Evolutionary conservation across 2,329 filamentous ascomycete genomes (phyloP).

Genomic region (Aspergillus piperis): DNA sequence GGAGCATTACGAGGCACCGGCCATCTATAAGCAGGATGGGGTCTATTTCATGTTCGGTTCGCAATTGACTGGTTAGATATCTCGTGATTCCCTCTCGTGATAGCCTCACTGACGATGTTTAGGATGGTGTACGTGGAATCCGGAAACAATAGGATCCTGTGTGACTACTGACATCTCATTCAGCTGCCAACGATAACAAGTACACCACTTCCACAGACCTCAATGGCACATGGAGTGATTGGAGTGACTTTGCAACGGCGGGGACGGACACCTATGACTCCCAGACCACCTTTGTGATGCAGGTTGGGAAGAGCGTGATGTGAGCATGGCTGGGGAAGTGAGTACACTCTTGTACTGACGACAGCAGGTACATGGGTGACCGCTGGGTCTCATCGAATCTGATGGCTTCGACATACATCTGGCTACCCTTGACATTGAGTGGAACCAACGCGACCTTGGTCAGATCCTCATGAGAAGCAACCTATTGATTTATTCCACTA

Average conservation of each 20-base stretch:
- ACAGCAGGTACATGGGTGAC: conserved; percentile 61
- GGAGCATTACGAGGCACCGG: conserved; percentile 61
- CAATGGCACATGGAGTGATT: conserved; percentile 60
- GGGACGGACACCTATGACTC: conserved; percentile 62
- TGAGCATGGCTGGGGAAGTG: conserved; percentile 28
- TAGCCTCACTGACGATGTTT: not conserved
- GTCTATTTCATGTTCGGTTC: conserved; percentile 68
- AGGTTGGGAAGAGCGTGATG: conserved; percentile 33
- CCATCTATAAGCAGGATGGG: conserved; percentile 61
- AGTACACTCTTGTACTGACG: not conserved
- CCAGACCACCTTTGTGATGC: conserved; percentile 62
- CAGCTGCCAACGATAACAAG: conserved; percentile 55
- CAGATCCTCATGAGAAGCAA: not conserved
- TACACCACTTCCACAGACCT: conserved; percentile 62
- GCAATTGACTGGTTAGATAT: conserved; percentile 42
- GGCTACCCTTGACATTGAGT: conserved; percentile 56
- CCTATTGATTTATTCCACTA: rapidly evolving
- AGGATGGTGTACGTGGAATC: conserved; percentile 16
- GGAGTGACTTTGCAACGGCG: conserved; percentile 57
- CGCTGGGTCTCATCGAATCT: conserved; percentile 65
- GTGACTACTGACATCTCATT: not conserved
- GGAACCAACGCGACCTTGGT: conserved; percentile 13
- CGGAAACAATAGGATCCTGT: not conserved
- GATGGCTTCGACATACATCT: conserved; percentile 63
- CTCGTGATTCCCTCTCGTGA: rapidly evolving